A percentile compares a stretch with the other conserved stretches of the same genome.
phyloP scores from a whole-genome alignment of 1,284 basidiomycete species.

The Ceratorhiza oryzae-sativae region DNA sequence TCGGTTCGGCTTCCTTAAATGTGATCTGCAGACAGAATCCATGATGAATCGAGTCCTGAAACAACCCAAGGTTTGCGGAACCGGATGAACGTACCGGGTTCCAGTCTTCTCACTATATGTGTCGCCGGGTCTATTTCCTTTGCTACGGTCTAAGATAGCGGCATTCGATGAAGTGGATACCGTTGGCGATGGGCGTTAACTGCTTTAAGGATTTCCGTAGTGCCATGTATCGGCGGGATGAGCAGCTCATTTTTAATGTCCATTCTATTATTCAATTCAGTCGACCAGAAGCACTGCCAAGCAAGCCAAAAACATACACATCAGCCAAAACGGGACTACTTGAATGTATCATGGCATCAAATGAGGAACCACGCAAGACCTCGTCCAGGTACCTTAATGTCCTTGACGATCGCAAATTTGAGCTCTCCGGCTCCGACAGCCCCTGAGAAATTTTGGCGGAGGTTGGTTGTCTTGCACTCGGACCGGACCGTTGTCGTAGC shows the following conservation, averaged over 20 bases:
- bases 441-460: constrained; percentile 30
- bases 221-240: constrained; percentile 57
- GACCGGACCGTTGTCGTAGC: constrained; percentile 40
- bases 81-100: constrained; percentile 46
- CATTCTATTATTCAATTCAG: background rate
- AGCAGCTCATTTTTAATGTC: constrained; percentile 48
- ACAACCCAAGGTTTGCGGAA: no score
- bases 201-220: constrained; percentile 52
- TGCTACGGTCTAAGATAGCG: constrained; percentile 44
- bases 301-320: background rate
- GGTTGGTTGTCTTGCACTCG: constrained; percentile 35
- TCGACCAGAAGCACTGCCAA: background rate
- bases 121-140: constrained; percentile 42
- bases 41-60: no score
- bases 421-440: constrained; percentile 10
- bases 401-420: constrained; percentile 40
- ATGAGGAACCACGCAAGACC: constrained; percentile 35
- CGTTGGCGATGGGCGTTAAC: constrained; percentile 44
- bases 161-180: constrained; percentile 56
- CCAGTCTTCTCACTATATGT: constrained; percentile 48
- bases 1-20: constrained; percentile 27
- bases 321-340: constrained; percentile 33
- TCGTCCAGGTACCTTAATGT: constrained; percentile 36
- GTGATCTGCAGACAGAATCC: constrained; percentile 22
- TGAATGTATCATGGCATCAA: constrained; percentile 41